phyloP scores from a whole-genome alignment of 768 basidiomycete species.

The Lactarius sp. region DNA sequence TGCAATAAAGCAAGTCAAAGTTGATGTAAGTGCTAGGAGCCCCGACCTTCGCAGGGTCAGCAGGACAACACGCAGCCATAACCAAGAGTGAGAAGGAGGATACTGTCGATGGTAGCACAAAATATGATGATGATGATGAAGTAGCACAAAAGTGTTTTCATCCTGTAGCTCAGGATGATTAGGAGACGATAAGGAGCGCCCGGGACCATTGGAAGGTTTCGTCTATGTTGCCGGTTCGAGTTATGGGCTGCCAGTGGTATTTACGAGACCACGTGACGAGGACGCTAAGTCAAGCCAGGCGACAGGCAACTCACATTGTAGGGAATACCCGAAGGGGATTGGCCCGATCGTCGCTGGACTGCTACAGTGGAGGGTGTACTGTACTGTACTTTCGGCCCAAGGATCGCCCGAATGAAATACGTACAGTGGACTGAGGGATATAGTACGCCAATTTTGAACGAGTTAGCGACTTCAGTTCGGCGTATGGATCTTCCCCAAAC shows the following conservation, averaged over 20 bases:
- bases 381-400: background rate
- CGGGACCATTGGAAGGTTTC: background rate
- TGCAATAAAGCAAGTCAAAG: conserved; percentile 15
- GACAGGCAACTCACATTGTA: background rate
- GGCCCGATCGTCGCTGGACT: background rate
- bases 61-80: conserved; percentile 9
- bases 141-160: background rate
- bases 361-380: background rate
- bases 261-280: background rate
- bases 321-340: background rate
- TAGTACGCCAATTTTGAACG: no score
- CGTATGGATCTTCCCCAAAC: no score
- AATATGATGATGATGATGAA: background rate
- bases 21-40: conserved; percentile 14
- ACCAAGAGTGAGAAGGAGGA: conserved; percentile 9
- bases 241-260: conserved; percentile 1
- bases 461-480: no score
- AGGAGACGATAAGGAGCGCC: background rate
- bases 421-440: no score
- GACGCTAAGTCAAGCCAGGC: background rate
- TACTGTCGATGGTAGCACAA: background rate
- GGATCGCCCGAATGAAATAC: no score
- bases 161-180: background rate
- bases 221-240: background rate
- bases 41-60: background rate